Evolutionary conservation across 441 rosid genomes (phyloP).

Genomic region (Populus hybrid): DNA sequence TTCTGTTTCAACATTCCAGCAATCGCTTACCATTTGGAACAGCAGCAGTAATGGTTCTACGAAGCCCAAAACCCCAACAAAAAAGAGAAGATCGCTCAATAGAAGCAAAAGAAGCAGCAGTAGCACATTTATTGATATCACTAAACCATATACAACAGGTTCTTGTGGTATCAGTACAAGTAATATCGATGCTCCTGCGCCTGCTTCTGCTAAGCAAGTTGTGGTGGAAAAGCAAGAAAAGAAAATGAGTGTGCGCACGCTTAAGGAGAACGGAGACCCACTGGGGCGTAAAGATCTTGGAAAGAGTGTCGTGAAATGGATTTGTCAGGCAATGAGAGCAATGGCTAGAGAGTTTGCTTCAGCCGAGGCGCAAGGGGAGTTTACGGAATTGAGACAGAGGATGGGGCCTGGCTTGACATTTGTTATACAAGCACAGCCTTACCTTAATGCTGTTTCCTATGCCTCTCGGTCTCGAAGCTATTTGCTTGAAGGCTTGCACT

Average conservation of each 20-base stretch:
- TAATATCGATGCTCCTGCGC: not conserved
- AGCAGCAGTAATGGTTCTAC: constrained; percentile 28
- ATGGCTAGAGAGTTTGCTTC: constrained; percentile 79
- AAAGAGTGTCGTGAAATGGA: constrained; percentile 73
- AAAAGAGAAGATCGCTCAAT: constrained; percentile 34
- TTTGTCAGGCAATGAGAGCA: constrained; percentile 73
- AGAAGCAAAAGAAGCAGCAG: constrained; percentile 22
- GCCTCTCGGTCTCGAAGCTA: constrained; percentile 75
- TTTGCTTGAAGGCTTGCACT: constrained; percentile 81
- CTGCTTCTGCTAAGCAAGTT: constrained; percentile 5
- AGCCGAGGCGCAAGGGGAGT: constrained; percentile 79
- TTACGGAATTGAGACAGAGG: constrained; percentile 63
- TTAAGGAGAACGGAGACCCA: constrained; percentile 86
- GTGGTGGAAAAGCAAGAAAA: constrained; percentile 15
- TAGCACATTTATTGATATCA: not conserved
- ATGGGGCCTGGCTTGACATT: constrained; percentile 85
- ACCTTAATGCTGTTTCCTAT: constrained; percentile 78
- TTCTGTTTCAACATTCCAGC: constrained; percentile 20
- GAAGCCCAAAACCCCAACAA: constrained; percentile 25
- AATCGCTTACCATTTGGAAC: constrained; percentile 18
- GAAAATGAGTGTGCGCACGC: constrained; percentile 29
- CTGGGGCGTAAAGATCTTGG: constrained; percentile 80
- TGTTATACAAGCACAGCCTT: constrained; percentile 86
- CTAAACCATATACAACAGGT: constrained; percentile 25
- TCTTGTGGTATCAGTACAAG: not conserved